Percentiles rank a stretch among this genome's conserved stretches.
phyloP scores from a whole-genome alignment of 352 stramenopile genomes.

The Globisporangium polare region DNA sequence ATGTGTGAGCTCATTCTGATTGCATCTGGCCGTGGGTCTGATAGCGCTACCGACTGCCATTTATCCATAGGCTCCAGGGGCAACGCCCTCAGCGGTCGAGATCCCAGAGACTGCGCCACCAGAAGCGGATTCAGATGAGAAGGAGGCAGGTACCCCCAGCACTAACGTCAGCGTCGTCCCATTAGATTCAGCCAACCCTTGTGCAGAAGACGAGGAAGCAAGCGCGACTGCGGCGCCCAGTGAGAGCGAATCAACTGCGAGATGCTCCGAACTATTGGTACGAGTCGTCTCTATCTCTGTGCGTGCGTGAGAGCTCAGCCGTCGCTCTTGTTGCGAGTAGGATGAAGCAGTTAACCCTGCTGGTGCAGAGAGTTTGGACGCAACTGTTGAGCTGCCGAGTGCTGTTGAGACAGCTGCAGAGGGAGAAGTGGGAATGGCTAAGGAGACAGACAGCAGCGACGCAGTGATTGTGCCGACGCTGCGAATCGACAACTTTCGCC shows the following conservation, averaged over 20 bases:
- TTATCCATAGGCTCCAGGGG: background rate
- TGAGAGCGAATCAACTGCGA: background rate
- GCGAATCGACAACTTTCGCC: conserved; percentile 70
- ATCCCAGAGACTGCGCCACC: background rate
- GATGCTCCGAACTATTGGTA: background rate
- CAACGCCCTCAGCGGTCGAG: background rate
- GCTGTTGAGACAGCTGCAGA: background rate
- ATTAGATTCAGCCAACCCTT: background rate
- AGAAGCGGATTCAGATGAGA: background rate
- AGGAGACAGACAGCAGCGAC: background rate
- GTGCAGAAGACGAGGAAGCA: background rate
- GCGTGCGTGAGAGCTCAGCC: too few species aligned
- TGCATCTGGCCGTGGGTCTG: background rate
- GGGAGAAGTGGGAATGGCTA: background rate
- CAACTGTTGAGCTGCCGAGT: background rate
- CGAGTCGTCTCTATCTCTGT: too few species aligned
- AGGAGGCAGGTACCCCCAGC: background rate
- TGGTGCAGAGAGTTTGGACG: background rate
- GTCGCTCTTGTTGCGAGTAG: too few species aligned
- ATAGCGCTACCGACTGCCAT: background rate
- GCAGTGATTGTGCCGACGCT: conserved; percentile 18
- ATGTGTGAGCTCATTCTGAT: background rate
- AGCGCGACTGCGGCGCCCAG: background rate
- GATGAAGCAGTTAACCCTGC: too few species aligned
- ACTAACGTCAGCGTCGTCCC: background rate